A percentile compares a stretch with the other conserved stretches of the same genome.
Evolutionary conservation across 768 basidiomycete species (phyloP).

Genomic region (Xerocomus spinulosus): DNA sequence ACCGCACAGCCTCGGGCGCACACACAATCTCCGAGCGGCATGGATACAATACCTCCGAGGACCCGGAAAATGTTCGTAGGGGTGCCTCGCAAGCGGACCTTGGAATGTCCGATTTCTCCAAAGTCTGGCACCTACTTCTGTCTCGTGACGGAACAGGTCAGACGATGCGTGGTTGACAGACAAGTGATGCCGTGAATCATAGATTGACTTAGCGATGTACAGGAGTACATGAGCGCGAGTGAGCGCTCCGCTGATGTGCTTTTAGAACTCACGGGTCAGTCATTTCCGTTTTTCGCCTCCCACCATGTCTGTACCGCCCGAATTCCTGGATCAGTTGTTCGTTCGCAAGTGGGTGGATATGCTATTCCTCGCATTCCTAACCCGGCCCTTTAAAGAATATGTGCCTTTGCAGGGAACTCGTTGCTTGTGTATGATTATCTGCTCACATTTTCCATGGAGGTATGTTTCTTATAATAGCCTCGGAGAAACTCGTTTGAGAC

Average conservation of each 20-base stretch:
- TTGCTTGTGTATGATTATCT: slow-evolving; percentile 26
- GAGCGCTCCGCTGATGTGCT: not conserved
- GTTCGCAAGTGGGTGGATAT: slow-evolving; percentile 1
- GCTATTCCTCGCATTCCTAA: not conserved
- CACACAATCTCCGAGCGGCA: not conserved
- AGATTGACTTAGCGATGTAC: not conserved
- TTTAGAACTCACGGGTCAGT: not conserved
- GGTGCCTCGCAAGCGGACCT: not conserved
- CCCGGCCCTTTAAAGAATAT: slow-evolving; percentile 3
- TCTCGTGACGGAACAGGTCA: not conserved
- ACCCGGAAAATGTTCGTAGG: not conserved
- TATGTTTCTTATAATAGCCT: not conserved
- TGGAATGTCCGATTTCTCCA: not conserved
- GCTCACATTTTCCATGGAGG: slow-evolving; percentile 25
- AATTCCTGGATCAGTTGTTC: not conserved
- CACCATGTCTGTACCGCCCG: slow-evolving; percentile 3
- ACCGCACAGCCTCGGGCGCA: not conserved
- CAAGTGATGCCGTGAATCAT: not conserved
- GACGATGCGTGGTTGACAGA: not conserved
- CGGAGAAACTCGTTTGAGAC: not conserved
- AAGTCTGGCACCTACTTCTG: not conserved
- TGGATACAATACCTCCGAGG: not conserved
- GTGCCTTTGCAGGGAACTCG: slow-evolving; percentile 18
- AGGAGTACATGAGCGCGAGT: not conserved
- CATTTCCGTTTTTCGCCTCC: not conserved